phyloP scores from a whole-genome alignment of 2,329 filamentous ascomycete genomes.

The Exserohilum rostratum region DNA sequence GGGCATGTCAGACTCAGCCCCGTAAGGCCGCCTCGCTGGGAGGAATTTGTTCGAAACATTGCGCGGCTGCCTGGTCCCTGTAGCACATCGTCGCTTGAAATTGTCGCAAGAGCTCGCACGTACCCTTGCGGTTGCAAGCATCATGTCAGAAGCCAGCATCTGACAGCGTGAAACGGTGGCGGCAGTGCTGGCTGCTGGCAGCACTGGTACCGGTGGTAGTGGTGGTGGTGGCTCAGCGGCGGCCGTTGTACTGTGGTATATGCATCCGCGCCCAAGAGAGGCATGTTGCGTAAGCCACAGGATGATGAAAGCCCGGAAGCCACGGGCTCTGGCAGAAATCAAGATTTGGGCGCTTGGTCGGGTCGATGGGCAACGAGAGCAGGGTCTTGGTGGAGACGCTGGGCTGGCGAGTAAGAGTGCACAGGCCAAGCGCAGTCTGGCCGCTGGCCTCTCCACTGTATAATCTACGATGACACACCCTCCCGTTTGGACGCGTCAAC shows the following conservation, averaged over 20 bases:
- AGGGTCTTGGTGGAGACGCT: conserved; percentile 10
- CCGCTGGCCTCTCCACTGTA: conserved; percentile 12
- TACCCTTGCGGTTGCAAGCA: neutral
- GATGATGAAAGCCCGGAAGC: conserved; percentile 3
- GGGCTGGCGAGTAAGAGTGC: conserved; percentile 10
- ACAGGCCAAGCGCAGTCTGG: conserved; percentile 11
- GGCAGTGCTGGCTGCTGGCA: neutral
- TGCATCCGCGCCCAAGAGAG: too few relatives aligned
- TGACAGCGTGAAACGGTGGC: neutral
- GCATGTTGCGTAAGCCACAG: conserved; percentile 4
- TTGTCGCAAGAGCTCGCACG: neutral
- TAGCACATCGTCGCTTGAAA: conserved; percentile 3
- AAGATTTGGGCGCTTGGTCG: conserved; percentile 9
- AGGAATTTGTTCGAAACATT: conserved; percentile 12
- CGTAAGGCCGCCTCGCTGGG: conserved; percentile 1
- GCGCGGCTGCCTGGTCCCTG: conserved; percentile 6
- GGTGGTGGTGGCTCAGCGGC: too few relatives aligned
- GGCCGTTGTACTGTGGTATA: too few relatives aligned
- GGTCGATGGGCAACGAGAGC: conserved; percentile 10
- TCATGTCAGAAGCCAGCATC: neutral
- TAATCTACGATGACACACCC: conserved; percentile 17
- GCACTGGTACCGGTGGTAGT: neutral
- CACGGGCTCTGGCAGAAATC: conserved; percentile 4
- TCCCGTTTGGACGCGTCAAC: conserved; percentile 14
- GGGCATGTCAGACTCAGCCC: conserved; percentile 4